phyloP scores from a whole-genome alignment of 2,329 filamentous ascomycete species.

The Botrytis byssoidea region DNA sequence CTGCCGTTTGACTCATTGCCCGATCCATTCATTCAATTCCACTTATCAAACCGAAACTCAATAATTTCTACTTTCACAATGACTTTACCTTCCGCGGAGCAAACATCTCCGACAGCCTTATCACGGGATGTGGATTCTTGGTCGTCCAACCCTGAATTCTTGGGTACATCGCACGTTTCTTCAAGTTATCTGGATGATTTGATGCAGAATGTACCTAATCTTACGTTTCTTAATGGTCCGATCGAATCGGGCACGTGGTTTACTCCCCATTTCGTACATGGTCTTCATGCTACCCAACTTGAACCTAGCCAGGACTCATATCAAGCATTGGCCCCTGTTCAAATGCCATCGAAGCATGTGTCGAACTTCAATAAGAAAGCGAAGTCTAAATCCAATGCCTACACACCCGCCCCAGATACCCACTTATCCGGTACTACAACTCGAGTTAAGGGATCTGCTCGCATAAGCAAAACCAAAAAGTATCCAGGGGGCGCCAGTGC shows the following conservation, averaged over 20 bases:
- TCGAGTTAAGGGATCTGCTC: not conserved
- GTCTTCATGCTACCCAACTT: not conserved
- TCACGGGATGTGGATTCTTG: not conserved
- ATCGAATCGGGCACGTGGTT: no score
- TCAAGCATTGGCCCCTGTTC: not conserved
- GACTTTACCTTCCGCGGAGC: not conserved
- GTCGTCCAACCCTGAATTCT: no score
- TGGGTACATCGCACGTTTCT: not conserved
- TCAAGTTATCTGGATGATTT: no score
- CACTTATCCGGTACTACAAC: no score
- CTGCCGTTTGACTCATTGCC: not conserved
- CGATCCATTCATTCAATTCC: not conserved
- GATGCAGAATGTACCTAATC: not conserved
- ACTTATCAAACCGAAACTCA: no score
- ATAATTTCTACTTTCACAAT: not conserved
- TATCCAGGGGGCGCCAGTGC: not conserved
- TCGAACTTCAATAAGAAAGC: not conserved
- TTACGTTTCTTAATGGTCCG: not conserved
- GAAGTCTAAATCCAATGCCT: not conserved
- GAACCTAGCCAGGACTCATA: not conserved
- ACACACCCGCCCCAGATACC: no score
- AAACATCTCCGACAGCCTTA: not conserved
- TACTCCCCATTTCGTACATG: not conserved
- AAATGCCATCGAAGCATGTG: not conserved
- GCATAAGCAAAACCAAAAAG: not conserved